Evolutionary conservation across 78 protist genomes (phyloP), one percentile per base, ranked within the genome.

Genomic region (Ministeria vibrans): DNA sequence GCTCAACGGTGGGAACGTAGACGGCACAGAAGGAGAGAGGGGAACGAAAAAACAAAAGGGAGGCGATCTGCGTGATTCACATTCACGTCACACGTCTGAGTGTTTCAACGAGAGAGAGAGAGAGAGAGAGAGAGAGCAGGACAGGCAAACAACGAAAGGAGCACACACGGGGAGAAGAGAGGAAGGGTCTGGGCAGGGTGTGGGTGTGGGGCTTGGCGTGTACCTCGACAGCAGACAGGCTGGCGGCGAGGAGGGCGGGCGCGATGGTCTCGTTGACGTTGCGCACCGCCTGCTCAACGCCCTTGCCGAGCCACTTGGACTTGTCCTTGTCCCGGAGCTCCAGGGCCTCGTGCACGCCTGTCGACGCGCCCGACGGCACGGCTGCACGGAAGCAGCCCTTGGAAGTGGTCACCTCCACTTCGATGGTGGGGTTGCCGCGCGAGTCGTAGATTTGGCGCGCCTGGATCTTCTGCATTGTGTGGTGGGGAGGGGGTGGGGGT

Each of bases 351-450:
- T 96, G 84, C 68, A 79, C 49, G 75, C 99, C 99, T 0, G 99
- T 98, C 30, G 99, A 97, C 22, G 99, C 99, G 44, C 99, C 99
- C 0, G 94, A 86, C 38, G 99, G 99, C 0, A 91, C 99, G 27
- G 98, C 96, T 27, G 95, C 96, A 49, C 99, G 93, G 95, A 92
- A 93, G 62, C 77, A 13, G 77, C 83, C 91, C 39, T 61, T 41
- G n/a, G 83, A 87, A 38, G 94, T 88, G 55, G 53, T 70, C 41
- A 94, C 46, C 38, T 90, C 96, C 18, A 91, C 96, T 83, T 95
- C 98, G 64, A 92, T 91, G 36, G 99, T 97, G 75, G 99, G 99
- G 90, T 93, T 93, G 36, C 98, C 98, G 25, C 99, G 88, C 34
- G 91, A 80, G 88, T 98, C 99, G 66, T 92, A 66, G 72, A 98